phyloP scores from a whole-genome alignment of 1,284 basidiomycete species.

The Apiotrichum domesticum region DNA sequence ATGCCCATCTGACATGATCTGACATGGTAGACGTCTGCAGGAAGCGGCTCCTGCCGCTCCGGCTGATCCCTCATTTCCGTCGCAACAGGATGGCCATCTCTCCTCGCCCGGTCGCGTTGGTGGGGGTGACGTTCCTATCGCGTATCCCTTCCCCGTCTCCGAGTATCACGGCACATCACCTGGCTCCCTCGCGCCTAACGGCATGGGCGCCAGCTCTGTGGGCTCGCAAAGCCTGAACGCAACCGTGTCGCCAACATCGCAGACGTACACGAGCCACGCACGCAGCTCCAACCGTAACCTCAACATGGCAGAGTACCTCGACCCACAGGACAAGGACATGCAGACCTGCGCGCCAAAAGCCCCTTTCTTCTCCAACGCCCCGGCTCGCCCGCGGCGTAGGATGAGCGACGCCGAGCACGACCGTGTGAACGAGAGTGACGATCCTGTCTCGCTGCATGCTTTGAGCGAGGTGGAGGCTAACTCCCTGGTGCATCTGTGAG shows the following conservation, averaged over 20 bases:
- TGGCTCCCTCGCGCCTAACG: background rate
- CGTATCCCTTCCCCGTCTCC: background rate
- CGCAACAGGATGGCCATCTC: background rate
- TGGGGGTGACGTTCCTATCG: background rate
- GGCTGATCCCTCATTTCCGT: no score
- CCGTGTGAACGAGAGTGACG: no score
- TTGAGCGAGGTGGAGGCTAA: constrained; percentile 24
- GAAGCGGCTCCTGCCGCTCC: background rate
- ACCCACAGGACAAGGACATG: no score
- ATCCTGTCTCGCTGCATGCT: no score
- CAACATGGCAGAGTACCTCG: no score
- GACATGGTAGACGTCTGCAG: background rate
- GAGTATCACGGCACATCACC: background rate
- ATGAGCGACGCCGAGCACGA: no score
- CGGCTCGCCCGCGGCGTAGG: no score
- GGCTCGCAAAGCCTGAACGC: background rate
- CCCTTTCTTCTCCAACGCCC: no score
- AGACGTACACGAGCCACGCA: no score
- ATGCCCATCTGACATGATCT: background rate
- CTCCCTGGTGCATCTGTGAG: constrained; percentile 24
- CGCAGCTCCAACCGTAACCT: no score
- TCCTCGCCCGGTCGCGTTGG: background rate
- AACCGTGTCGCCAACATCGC: constrained; percentile 9
- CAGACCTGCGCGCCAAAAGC: no score
- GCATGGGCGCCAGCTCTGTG: background rate